These are phyloP conservation scores for Abrus precatorius DNA, from an alignment of 306 rosid species.

Conservation along the genomic window DNA sequence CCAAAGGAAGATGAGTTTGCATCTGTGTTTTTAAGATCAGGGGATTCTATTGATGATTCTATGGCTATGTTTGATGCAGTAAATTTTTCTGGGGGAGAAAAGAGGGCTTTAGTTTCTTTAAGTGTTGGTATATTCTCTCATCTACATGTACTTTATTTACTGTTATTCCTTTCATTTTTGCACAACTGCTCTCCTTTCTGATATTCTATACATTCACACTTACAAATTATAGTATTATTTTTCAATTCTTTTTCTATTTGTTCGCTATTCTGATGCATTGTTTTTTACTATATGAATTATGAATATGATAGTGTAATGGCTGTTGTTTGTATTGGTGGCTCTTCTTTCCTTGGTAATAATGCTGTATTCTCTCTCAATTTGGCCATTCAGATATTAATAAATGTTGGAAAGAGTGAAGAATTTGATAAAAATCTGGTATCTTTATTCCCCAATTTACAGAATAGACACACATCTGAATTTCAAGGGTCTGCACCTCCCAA, in stretches of 20 bases:
- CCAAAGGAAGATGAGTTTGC: slow-evolving; percentile 79
- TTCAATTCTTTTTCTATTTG: background rate
- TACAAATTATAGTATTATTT: slow-evolving; percentile 25
- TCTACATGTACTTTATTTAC: slow-evolving; percentile 25
- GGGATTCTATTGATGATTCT: slow-evolving; percentile 90
- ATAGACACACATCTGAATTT: too few species aligned
- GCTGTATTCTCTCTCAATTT: slow-evolving; percentile 7
- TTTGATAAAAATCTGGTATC: too few species aligned
- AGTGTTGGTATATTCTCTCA: slow-evolving; percentile 73
- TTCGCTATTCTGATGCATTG: slow-evolving; percentile 7
- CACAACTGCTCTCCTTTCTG: slow-evolving; percentile 5
- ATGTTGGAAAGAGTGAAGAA: background rate
- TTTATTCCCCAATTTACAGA: too few species aligned
- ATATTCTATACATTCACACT: slow-evolving; percentile 32
- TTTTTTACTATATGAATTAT: slow-evolving; percentile 31
- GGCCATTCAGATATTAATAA: background rate
- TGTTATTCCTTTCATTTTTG: slow-evolving; percentile 37
- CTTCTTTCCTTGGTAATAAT: slow-evolving; percentile 13
- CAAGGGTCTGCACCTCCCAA: too few species aligned
- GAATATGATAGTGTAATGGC: slow-evolving; percentile 37
- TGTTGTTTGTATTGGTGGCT: background rate
- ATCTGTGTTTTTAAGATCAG: slow-evolving; percentile 70
- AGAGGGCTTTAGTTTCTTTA: slow-evolving; percentile 83
- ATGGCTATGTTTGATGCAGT: slow-evolving; percentile 84
- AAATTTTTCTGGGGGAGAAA: slow-evolving; percentile 79